These are phyloP conservation scores for Nitzschia palea DNA, from an alignment of 108 stramenopile species.

Conservation along the genomic window DNA sequence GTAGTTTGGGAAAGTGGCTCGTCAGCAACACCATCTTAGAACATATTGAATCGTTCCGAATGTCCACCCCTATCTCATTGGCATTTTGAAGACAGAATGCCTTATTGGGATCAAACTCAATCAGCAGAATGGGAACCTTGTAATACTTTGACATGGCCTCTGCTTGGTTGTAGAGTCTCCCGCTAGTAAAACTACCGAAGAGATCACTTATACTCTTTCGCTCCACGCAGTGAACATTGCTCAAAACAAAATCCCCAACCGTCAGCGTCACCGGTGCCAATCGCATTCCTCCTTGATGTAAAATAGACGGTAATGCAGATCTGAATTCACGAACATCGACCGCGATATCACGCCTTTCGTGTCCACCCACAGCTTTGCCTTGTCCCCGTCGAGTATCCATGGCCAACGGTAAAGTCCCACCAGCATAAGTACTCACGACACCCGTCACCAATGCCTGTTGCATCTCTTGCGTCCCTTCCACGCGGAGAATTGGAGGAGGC, in stretches of 20 bases:
- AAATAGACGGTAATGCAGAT: slow-evolving; percentile 91
- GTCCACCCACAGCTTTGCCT: slow-evolving; percentile 43
- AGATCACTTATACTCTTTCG: slow-evolving; percentile 95
- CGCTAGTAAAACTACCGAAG: slow-evolving; percentile 90
- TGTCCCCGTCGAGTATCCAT: slow-evolving; percentile 76
- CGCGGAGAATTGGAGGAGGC: slow-evolving; percentile 64
- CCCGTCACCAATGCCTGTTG: slow-evolving; percentile 66
- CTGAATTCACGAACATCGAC: slow-evolving; percentile 98
- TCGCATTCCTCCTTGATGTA: slow-evolving; percentile 91
- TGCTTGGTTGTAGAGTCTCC: slow-evolving; percentile 93
- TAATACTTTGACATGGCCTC: slow-evolving; percentile 94
- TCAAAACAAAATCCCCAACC: slow-evolving; percentile 96
- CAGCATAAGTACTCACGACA: slow-evolving; percentile 63
- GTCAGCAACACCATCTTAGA: slow-evolving; percentile 88
- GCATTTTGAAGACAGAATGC: slow-evolving; percentile 85
- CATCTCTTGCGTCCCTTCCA: slow-evolving; percentile 79
- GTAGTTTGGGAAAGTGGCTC: slow-evolving; percentile 89
- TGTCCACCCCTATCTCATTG: slow-evolving; percentile 83
- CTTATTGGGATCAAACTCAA: slow-evolving; percentile 93
- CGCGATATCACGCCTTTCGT: slow-evolving; percentile 76
- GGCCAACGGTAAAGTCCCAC: slow-evolving; percentile 70
- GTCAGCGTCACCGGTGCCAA: slow-evolving; percentile 89
- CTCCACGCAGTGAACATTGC: slow-evolving; percentile 96
- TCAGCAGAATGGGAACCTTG: slow-evolving; percentile 84
- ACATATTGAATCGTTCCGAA: slow-evolving; percentile 74